These are phyloP conservation scores for Coniochaeta pulveracea DNA, from an alignment of 2,329 filamentous ascomycete genomes.

Conservation along the genomic window DNA sequence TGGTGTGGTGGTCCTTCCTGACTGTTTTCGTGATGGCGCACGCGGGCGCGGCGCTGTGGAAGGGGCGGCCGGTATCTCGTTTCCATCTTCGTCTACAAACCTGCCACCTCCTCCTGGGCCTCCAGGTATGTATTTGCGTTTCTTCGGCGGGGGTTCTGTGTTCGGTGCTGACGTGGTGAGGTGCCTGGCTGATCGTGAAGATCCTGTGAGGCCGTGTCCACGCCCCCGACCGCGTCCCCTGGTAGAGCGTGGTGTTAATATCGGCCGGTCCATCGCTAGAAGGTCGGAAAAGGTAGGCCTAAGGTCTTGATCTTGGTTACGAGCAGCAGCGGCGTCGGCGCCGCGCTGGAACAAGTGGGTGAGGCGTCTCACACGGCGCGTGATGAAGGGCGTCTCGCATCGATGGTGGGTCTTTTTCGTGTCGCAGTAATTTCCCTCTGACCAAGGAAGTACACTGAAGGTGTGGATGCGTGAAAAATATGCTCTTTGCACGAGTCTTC, in stretches of 20 bases:
- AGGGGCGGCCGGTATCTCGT: slow-evolving; percentile 43
- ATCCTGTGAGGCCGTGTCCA: slow-evolving; percentile 22
- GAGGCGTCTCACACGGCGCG: slow-evolving; percentile 6
- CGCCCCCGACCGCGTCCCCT: slow-evolving; percentile 35
- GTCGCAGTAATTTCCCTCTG: background rate
- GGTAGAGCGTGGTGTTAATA: slow-evolving; percentile 26
- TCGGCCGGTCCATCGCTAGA: slow-evolving; percentile 19
- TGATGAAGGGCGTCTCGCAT: background rate
- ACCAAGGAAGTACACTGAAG: background rate
- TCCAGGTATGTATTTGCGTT: slow-evolving; percentile 71
- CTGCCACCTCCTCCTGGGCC: slow-evolving; percentile 77
- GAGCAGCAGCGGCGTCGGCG: slow-evolving; percentile 3
- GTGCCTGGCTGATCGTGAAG: slow-evolving; percentile 17
- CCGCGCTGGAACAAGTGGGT: slow-evolving; percentile 4
- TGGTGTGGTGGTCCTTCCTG: slow-evolving; percentile 30
- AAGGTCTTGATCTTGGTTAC: background rate
- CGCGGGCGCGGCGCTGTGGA: slow-evolving; percentile 40
- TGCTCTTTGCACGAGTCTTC: background rate
- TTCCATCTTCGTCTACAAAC: slow-evolving; percentile 64
- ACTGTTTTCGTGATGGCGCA: slow-evolving; percentile 35
- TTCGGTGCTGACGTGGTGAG: slow-evolving; percentile 17
- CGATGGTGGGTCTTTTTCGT: background rate
- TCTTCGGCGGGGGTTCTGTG: slow-evolving; percentile 56
- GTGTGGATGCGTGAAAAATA: background rate
- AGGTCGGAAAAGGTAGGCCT: background rate